A percentile compares a stretch with the other conserved stretches of the same genome.
Conservation (phyloP, 1,284 basidiomycete genomes). For the Boletus smithii region DNA sequence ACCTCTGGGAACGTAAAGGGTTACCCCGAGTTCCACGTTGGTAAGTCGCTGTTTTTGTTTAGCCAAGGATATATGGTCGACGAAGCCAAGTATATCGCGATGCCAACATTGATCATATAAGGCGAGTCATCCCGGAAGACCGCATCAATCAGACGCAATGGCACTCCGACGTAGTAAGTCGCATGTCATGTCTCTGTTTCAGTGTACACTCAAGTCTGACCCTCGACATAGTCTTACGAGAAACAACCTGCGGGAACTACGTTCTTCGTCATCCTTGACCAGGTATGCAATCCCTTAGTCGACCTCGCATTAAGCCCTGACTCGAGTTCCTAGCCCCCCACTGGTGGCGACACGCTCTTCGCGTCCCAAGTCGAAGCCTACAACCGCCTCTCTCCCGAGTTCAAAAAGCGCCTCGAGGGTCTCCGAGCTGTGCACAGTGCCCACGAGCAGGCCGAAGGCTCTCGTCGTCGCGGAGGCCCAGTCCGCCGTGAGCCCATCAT, state of each 20-base stretch:
- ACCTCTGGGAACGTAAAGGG: conserved; percentile 49
- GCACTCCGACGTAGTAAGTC: conserved; percentile 45
- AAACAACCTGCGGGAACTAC: conserved; percentile 60
- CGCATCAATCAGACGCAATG: conserved; percentile 36
- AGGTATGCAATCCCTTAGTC: conserved; percentile 14
- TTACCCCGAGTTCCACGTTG: conserved; percentile 52
- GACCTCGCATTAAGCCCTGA: not conserved
- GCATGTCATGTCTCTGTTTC: not conserved
- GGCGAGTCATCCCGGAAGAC: conserved; percentile 9
- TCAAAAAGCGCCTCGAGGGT: conserved; percentile 62
- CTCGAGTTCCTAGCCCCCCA: conserved; percentile 4
- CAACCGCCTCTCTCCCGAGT: conserved; percentile 65
- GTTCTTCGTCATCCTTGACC: conserved; percentile 56
- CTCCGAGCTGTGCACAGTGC: conserved; percentile 64
- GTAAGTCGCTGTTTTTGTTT: conserved; percentile 22
- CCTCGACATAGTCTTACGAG: conserved; percentile 45
- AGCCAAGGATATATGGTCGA: not conserved
- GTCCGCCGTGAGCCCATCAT: conserved; percentile 65
- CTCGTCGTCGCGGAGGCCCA: conserved; percentile 46
- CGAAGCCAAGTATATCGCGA: conserved; percentile 26
- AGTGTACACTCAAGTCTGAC: not conserved
- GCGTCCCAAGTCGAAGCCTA: conserved; percentile 60
- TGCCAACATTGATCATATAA: not conserved
- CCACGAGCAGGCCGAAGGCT: conserved; percentile 55
- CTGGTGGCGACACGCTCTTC: conserved; percentile 60